Evolutionary conservation across 495 filamentous ascomycete genomes (phyloP).

Genomic region (Aspergillus bridgeri): DNA sequence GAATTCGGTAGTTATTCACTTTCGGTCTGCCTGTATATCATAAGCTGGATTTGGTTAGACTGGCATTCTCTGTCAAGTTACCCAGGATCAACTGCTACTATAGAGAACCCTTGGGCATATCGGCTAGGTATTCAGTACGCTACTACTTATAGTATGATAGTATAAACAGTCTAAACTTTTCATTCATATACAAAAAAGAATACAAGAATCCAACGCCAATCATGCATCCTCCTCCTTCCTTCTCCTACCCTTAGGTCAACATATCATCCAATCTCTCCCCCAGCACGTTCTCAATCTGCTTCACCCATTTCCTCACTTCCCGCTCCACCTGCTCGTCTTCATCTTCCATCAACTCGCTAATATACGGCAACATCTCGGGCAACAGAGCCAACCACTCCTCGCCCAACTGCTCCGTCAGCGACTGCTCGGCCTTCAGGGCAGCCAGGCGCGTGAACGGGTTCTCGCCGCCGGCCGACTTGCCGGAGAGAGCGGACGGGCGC

Average conservation of each 20-base stretch:
- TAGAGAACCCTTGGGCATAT: too few relatives aligned
- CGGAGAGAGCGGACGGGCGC: conserved; percentile 61
- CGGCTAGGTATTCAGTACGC: too few relatives aligned
- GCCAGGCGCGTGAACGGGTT: conserved; percentile 59
- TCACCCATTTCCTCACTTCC: conserved; percentile 83
- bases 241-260: conserved; percentile 58
- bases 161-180: conserved; percentile 9
- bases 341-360: conserved; percentile 92
- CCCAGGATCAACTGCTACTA: too few relatives aligned
- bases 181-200: conserved; percentile 2
- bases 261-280: conserved; percentile 87
- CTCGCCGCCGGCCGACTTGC: conserved; percentile 49
- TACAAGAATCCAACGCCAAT: conserved; percentile 4
- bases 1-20: too few relatives aligned
- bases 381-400: conserved; percentile 89
- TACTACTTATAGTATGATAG: neutral
- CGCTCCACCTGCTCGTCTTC: conserved; percentile 88
- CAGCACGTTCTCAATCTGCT: conserved; percentile 77
- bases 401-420: conserved; percentile 70
- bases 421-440: conserved; percentile 73
- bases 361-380: conserved; percentile 91
- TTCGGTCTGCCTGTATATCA: too few relatives aligned
- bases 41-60: too few relatives aligned
- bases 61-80: too few relatives aligned
- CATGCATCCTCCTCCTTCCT: conserved; percentile 1